These are phyloP conservation scores for Phytophthora hybrid DNA, from an alignment of 352 stramenopile species.

Conservation along the genomic window DNA sequence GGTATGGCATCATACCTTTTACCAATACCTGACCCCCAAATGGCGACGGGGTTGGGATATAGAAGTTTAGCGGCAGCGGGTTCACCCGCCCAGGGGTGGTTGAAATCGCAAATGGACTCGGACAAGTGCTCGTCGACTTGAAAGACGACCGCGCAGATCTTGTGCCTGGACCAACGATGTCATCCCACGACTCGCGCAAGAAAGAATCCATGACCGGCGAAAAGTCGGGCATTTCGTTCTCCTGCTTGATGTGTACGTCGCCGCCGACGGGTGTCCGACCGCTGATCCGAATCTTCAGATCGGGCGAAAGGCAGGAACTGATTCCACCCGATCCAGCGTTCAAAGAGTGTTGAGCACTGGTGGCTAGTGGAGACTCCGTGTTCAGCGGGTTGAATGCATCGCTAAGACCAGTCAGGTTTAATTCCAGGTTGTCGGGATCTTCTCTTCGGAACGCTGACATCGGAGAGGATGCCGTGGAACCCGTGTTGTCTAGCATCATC, in stretches of 20 bases:
- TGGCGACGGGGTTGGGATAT: slow-evolving; percentile 24
- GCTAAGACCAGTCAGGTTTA: slow-evolving; percentile 52
- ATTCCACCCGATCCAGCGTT: not conserved
- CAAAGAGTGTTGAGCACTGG: slow-evolving; percentile 10
- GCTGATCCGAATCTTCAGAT: slow-evolving; percentile 48
- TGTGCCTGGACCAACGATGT: slow-evolving; percentile 44
- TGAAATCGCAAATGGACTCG: slow-evolving; percentile 23
- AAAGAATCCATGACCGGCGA: slow-evolving; percentile 72
- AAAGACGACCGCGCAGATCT: slow-evolving; percentile 41
- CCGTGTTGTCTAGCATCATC: slow-evolving; percentile 61
- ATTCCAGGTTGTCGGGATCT: slow-evolving; percentile 52
- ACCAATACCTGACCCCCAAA: slow-evolving; percentile 15
- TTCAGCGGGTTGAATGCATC: slow-evolving; percentile 53
- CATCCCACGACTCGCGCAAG: slow-evolving; percentile 64
- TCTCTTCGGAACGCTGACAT: slow-evolving; percentile 40
- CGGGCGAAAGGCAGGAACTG: slow-evolving; percentile 30
- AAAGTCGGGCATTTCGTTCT: slow-evolving; percentile 44
- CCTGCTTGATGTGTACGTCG: slow-evolving; percentile 53
- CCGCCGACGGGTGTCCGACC: slow-evolving; percentile 29
- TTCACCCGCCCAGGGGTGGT: slow-evolving; percentile 34
- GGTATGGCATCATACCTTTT: slow-evolving; percentile 31
- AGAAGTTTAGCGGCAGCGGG: slow-evolving; percentile 41
- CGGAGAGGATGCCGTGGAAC: slow-evolving; percentile 15
- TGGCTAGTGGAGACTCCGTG: slow-evolving; percentile 30
- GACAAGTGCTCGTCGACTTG: slow-evolving; percentile 10